A percentile compares a stretch with the other conserved stretches of the same genome.
These are phyloP conservation scores for Eleusine coracana DNA, from an alignment of 176 grass and related monocot genomes.

Conservation along the genomic window DNA sequence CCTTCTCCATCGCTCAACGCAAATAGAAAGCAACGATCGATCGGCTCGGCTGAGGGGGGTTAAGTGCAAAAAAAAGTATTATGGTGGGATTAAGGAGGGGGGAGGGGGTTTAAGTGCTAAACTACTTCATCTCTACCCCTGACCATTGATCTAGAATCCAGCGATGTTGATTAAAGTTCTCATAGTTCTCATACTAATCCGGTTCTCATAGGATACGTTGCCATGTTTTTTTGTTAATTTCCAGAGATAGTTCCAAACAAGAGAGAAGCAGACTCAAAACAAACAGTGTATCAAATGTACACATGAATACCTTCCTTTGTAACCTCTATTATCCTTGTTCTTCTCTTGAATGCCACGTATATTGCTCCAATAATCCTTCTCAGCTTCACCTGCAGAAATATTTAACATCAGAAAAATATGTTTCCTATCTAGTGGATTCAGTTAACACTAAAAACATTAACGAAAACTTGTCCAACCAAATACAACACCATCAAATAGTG, in stretches of 20 bases:
- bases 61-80: no score
- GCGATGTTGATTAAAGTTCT: no score
- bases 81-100: no score
- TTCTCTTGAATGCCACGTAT: constrained; percentile 41
- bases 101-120: no score
- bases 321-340: constrained; percentile 40
- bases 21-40: no score
- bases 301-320: constrained; percentile 55
- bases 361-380: constrained; percentile 73
- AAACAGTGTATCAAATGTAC: background rate
- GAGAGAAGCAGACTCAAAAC: background rate
- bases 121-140: no score
- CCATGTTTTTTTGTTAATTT: background rate
- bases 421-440: constrained; percentile 1
- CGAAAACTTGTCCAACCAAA: background rate
- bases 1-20: no score
- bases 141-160: no score
- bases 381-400: constrained; percentile 60
- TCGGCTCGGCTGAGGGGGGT: no score
- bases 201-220: no score
- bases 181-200: no score
- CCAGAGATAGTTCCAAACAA: background rate
- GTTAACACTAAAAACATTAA: constrained; percentile 27
- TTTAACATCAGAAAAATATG: constrained; percentile 21
- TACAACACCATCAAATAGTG: background rate